Percentiles rank a stretch among this genome's conserved stretches.
Evolutionary conservation across 371 early-diverging fungal genomes (phyloP).

Genomic region (Cokeromyces recurvatus): DNA sequence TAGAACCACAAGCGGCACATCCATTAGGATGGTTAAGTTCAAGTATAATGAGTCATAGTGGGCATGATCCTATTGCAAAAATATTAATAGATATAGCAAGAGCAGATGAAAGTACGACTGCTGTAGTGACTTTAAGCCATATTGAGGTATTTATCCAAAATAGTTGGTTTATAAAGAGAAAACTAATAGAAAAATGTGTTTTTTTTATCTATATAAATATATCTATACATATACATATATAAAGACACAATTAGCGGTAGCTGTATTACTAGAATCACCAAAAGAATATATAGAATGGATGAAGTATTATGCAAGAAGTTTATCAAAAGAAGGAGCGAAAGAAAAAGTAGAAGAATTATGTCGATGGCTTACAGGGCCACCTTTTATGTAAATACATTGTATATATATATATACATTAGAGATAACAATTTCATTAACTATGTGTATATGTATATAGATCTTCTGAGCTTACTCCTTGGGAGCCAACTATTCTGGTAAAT

Average conservation of each 20-base stretch:
- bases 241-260: constrained; percentile 61
- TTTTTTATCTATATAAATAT: too few relatives aligned
- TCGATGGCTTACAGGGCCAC: constrained; percentile 63
- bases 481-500: constrained; percentile 24
- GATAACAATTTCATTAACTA: too few relatives aligned
- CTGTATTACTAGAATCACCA: constrained; percentile 55
- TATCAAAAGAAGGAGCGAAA: constrained; percentile 63
- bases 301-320: constrained; percentile 60
- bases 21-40: constrained; percentile 36
- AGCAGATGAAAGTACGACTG: constrained; percentile 14
- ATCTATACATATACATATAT: too few relatives aligned
- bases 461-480: constrained; percentile 19
- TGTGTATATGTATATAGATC: not conserved
- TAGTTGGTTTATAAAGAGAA: not conserved
- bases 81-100: constrained; percentile 19
- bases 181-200: too few relatives aligned
- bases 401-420: not conserved
- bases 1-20: constrained; percentile 1
- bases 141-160: constrained; percentile 18
- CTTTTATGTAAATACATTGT: constrained; percentile 37
- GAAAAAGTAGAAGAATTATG: constrained; percentile 68
- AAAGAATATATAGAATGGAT: constrained; percentile 64
- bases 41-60: constrained; percentile 5
- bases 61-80: constrained; percentile 23
- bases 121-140: constrained; percentile 29